Percentiles rank a stretch among this genome's conserved stretches.
Evolutionary conservation across 345 rosid species (phyloP).

Genomic region (Brassica rapa): DNA sequence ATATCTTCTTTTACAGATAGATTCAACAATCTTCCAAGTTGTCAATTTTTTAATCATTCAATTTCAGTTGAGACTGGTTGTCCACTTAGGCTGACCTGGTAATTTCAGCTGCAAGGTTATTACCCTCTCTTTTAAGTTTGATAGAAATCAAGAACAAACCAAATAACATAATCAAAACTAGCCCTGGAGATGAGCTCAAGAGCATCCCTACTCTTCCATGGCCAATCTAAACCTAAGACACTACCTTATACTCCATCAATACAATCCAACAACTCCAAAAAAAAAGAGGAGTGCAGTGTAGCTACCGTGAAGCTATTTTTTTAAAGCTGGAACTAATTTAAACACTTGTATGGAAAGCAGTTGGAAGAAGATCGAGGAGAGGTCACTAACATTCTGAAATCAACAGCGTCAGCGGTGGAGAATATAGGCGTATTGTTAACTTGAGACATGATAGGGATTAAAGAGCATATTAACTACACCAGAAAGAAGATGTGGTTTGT

Average conservation of each 20-base stretch:
- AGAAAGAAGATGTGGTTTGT: background rate
- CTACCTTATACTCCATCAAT: background rate
- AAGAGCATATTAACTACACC: background rate
- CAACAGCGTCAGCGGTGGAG: background rate
- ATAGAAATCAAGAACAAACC: too few species aligned
- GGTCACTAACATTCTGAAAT: background rate
- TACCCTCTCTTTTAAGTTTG: background rate
- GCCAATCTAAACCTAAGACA: background rate
- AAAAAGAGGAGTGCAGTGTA: background rate
- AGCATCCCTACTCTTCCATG: background rate
- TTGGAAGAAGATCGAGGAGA: background rate
- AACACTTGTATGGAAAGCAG: background rate
- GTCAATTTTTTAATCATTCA: slow-evolving; percentile 15
- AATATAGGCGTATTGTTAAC: background rate
- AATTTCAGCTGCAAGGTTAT: slow-evolving; percentile 5
- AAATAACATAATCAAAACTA: background rate
- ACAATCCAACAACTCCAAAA: background rate
- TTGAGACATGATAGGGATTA: background rate
- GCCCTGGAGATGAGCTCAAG: background rate
- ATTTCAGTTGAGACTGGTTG: slow-evolving; percentile 11
- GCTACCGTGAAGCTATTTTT: background rate
- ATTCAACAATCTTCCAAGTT: slow-evolving; percentile 12
- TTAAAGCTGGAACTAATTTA: background rate
- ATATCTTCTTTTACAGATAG: background rate
- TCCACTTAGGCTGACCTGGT: slow-evolving; percentile 35